phyloP scores from a whole-genome alignment of 139 green algal genomes.

The Spirogloea muscicola region DNA sequence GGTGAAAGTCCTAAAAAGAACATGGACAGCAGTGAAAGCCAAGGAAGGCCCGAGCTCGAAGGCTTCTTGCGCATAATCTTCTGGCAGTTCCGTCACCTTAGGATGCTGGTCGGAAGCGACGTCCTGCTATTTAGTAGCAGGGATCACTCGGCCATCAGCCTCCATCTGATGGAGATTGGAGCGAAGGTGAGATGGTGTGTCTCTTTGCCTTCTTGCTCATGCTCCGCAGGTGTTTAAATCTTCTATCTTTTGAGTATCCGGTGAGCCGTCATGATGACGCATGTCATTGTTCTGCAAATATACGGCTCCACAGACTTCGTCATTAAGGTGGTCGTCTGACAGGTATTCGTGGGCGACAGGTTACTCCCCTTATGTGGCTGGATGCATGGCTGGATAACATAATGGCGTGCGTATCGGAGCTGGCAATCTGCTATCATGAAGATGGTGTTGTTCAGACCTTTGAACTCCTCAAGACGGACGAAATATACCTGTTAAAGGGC shows the following conservation, averaged over 20 bases:
- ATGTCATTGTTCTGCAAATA: not conserved
- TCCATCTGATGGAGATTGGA: constrained; percentile 32
- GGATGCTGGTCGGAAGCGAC: constrained; percentile 42
- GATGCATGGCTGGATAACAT: constrained; percentile 47
- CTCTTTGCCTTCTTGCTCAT: not conserved
- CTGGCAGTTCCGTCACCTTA: constrained; percentile 42
- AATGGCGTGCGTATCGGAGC: constrained; percentile 34
- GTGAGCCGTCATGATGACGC: not conserved
- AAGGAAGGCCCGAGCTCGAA: not conserved
- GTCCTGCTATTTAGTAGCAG: constrained; percentile 42
- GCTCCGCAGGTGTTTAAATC: not conserved
- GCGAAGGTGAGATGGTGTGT: not conserved
- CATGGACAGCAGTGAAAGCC: not conserved
- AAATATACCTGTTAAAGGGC: constrained; percentile 39
- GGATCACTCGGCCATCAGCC: constrained; percentile 31
- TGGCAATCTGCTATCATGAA: constrained; percentile 40
- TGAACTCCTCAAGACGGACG: constrained; percentile 43
- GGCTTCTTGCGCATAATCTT: constrained; percentile 39
- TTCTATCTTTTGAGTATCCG: not conserved
- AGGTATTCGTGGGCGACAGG: constrained; percentile 1
- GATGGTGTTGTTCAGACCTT: constrained; percentile 43
- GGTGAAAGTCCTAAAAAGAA: too few relatives aligned
- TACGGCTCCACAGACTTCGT: not conserved
- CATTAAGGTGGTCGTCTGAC: not conserved
- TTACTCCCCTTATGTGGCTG: constrained; percentile 28